Conservation (phyloP, 345 rosid species). For the Rhizophora mangle region DNA sequence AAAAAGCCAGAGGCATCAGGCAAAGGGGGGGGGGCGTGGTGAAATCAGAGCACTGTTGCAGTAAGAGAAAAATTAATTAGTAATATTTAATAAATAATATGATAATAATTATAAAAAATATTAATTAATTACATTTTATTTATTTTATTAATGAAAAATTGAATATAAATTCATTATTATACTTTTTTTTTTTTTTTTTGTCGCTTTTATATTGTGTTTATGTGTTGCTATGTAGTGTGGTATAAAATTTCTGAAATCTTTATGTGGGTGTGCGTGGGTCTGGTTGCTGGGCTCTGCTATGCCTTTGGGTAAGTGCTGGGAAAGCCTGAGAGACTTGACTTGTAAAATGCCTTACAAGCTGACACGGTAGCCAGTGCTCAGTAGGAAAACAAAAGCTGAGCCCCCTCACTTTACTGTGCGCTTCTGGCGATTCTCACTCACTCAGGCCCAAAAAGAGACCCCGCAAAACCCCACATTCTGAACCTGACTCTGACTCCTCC, state of each 20-base stretch:
- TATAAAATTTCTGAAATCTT: slow-evolving; percentile 18
- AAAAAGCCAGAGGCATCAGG: background rate
- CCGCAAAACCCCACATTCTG: no score
- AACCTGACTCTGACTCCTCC: no score
- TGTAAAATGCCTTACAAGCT: slow-evolving; percentile 9
- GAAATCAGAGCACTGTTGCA: slow-evolving; percentile 4
- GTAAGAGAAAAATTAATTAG: background rate
- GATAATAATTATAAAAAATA: no score
- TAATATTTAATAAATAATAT: no score
- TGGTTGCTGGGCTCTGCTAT: background rate
- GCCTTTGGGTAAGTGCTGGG: background rate
- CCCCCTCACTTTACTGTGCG: background rate
- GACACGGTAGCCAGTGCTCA: slow-evolving; percentile 10
- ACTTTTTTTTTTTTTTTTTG: no score
- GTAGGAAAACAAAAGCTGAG: background rate
- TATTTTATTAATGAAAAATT: no score
- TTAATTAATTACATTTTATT: no score
- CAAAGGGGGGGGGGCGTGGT: background rate
- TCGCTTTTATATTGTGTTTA: no score
- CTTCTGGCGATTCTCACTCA: background rate
- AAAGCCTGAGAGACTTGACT: slow-evolving; percentile 12
- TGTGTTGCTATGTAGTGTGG: no score
- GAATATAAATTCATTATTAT: no score
- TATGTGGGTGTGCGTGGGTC: slow-evolving; percentile 32
- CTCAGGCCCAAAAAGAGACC: background rate